phyloP scores from a whole-genome alignment of 257 asterid genomes.

The Ehretia macrophylla region DNA sequence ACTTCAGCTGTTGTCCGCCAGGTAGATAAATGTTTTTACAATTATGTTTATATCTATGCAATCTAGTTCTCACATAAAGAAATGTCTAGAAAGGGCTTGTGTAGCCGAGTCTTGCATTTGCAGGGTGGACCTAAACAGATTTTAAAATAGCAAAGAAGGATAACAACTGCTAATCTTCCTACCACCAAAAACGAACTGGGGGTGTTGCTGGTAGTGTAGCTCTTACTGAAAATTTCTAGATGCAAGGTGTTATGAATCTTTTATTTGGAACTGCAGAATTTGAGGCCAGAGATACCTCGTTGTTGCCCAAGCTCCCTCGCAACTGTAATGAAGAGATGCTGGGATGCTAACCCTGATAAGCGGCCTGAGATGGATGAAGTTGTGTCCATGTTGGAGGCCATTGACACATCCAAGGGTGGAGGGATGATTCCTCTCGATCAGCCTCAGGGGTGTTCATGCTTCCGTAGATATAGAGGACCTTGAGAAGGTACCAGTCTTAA shows the following conservation, averaged over 20 bases:
- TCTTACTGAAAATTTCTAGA: background rate
- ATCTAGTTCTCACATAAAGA: too few species aligned
- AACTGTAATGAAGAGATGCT: conserved; percentile 73
- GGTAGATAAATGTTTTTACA: conserved; percentile 32
- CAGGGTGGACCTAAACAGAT: too few species aligned
- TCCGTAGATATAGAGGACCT: conserved; percentile 40
- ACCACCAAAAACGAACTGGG: background rate
- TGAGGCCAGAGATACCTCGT: conserved; percentile 88
- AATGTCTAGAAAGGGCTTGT: too few species aligned
- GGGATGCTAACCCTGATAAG: conserved; percentile 75
- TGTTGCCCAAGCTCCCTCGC: conserved; percentile 78
- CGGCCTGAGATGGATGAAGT: conserved; percentile 90
- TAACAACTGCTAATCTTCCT: background rate
- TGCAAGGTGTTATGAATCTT: background rate
- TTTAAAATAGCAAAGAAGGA: too few species aligned
- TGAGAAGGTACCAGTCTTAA: background rate
- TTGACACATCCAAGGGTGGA: conserved; percentile 80
- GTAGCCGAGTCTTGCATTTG: too few species aligned
- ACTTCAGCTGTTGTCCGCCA: conserved; percentile 86
- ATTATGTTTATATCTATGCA: background rate
- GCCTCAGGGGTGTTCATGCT: conserved; percentile 62
- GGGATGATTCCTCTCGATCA: conserved; percentile 77
- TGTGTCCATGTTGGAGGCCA: conserved; percentile 65
- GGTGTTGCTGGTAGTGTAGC: background rate
- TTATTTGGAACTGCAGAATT: conserved; percentile 43